Base-by-base conservation (phyloP, 371 early-diverging fungal genomes). In the Edhazardia aedis region DNA sequence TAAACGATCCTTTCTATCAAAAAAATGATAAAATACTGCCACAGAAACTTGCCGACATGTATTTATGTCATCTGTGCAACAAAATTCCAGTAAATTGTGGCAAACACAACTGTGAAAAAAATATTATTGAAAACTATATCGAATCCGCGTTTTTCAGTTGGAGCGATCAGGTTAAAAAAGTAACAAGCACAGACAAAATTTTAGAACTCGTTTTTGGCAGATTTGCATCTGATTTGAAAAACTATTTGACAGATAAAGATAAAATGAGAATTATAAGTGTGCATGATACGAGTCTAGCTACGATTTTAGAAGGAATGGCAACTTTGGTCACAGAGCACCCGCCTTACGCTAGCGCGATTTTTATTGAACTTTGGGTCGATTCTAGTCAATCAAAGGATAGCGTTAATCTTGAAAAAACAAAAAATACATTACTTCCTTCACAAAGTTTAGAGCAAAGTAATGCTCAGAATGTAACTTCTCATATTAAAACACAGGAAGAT, bases 311-410 rank as follows among this genome's bases (percentile, higher is more conserved):
- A 16, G 62, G 65, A 11, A 28, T 68, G 4, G 48, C 42, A 25
- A 49, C 55, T 11, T n/a, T 11, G 18, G 44, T 53, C 6, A 29
- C 25, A 2, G 37, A 54, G 18, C 42, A 56, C 40, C 65, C 69
- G 27, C 48, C 69, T 12, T 65, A 64, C 49, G 65, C 62, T 28
- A 42, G 38, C 21, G 60, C 69, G 7, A 11, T 65, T 12, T 64
- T 68, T 55, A 56, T 68, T 16, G 69, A 68, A 51, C 9, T 64
- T 4, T 63, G 56, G 59, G 27, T 33, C 25, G 55, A 58, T 42
- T 47, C 51, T 14, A 23, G 19, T 23, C 46, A 37, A 33, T 43
- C 33, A 33, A 51, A 51, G 19, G 21, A 26, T 14, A 30, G n/a
- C n/a, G n/a, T n/a, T n/a, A n/a, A n/a, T n/a, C n/a, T n/a, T n/a